Percentiles rank a stretch among this genome's conserved stretches.
Evolutionary conservation across 1,284 basidiomycete genomes (phyloP).

Genomic region (Moesziomyces sp.): DNA sequence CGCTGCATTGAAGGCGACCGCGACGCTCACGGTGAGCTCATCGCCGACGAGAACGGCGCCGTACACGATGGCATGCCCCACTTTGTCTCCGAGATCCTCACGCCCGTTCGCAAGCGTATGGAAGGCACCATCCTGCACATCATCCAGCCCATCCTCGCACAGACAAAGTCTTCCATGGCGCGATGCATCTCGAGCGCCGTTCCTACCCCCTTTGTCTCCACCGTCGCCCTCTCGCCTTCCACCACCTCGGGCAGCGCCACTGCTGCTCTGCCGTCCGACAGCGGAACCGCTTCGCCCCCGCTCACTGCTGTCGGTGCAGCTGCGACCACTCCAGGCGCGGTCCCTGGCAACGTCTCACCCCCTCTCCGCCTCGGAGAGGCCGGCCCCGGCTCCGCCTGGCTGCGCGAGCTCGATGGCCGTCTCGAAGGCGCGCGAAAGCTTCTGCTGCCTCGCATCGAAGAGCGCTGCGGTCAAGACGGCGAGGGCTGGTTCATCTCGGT

Average conservation of each 20-base stretch:
- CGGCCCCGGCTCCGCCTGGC: conserved; percentile 51
- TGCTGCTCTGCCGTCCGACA: conserved; percentile 4
- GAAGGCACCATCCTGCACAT: conserved; percentile 65
- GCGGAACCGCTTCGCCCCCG: conserved; percentile 21
- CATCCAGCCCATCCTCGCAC: conserved; percentile 61
- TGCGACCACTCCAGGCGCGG: conserved; percentile 1
- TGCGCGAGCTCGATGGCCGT: conserved; percentile 61
- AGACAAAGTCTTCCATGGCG: conserved; percentile 53
- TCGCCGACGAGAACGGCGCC: conserved; percentile 51
- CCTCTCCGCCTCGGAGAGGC: conserved; percentile 28
- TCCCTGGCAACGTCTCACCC: conserved; percentile 36
- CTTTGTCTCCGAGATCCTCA: conserved; percentile 65
- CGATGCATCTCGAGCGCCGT: conserved; percentile 54
- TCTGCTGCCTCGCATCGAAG: conserved; percentile 60
- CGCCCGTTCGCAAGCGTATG: conserved; percentile 65
- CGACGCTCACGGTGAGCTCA: conserved; percentile 46
- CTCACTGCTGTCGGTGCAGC: conserved; percentile 4
- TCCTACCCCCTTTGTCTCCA: conserved; percentile 51
- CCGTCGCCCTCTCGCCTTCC: conserved; percentile 38
- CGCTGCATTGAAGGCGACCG: conserved; percentile 62
- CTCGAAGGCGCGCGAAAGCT: conserved; percentile 60
- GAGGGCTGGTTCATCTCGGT: conserved; percentile 67
- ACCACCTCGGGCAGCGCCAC: conserved; percentile 25
- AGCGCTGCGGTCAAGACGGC: conserved; percentile 62
- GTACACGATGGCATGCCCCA: conserved; percentile 58